phyloP scores from a whole-genome alignment of 345 rosid genomes.

The Punica granatum region DNA sequence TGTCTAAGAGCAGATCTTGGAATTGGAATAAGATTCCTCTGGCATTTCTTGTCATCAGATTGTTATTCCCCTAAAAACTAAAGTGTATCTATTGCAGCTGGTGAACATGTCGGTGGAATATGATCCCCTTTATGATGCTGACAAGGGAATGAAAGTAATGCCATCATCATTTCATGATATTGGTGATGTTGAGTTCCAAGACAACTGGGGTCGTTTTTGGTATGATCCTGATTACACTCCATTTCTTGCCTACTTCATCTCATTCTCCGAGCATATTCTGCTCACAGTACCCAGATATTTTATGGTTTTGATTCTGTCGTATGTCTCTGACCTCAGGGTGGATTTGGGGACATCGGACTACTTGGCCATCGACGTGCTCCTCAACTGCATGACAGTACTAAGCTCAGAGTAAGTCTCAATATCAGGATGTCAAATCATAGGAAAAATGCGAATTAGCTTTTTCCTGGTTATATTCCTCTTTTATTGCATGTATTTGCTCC shows the following conservation, averaged over 20 bases:
- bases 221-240: slow-evolving; percentile 16
- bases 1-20: neutral
- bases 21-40: neutral
- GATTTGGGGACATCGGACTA: slow-evolving; percentile 88
- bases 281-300: neutral
- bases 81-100: slow-evolving; percentile 39
- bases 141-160: slow-evolving; percentile 70
- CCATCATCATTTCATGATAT: slow-evolving; percentile 94
- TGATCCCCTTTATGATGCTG: slow-evolving; percentile 75
- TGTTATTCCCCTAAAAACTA: slow-evolving; percentile 1
- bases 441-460: neutral
- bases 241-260: neutral
- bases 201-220: slow-evolving; percentile 95
- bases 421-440: neutral
- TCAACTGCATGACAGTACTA: slow-evolving; percentile 80
- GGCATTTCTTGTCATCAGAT: neutral
- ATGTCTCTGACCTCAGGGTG: slow-evolving; percentile 47
- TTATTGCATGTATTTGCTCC: neutral
- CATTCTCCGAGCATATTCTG: neutral
- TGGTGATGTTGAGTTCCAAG: slow-evolving; percentile 90
- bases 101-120: slow-evolving; percentile 67
- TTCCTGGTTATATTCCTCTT: neutral
- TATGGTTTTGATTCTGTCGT: neutral
- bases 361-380: slow-evolving; percentile 71
- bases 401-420: slow-evolving; percentile 66